A percentile compares a stretch with the other conserved stretches of the same genome.
Evolutionary conservation across 208 protist genomes (phyloP).

Genomic region (Novymonas esmeraldas): DNA sequence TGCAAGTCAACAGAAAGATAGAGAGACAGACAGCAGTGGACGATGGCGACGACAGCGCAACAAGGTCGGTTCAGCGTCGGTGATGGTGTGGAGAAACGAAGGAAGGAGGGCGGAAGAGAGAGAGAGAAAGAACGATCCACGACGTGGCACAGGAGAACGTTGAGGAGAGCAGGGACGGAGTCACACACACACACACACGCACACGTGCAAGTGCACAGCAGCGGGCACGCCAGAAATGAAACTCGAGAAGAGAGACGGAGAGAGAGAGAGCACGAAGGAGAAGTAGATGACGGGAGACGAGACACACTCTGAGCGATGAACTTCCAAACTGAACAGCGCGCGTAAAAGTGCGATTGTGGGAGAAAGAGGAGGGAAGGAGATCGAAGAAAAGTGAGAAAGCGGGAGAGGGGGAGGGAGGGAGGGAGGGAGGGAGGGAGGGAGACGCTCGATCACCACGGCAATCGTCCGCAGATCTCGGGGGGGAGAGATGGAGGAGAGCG

Average conservation of each 20-base stretch:
- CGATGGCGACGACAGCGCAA: background rate
- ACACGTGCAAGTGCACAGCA: background rate
- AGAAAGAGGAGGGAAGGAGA: background rate
- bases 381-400: background rate
- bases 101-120: background rate
- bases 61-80: background rate
- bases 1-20: background rate
- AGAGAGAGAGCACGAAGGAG: background rate
- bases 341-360: too few relatives aligned
- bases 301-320: too few relatives aligned
- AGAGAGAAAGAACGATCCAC: background rate
- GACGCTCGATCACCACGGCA: conserved; percentile 2
- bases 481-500: background rate
- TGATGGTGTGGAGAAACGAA: background rate
- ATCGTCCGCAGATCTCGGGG: background rate
- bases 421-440: background rate
- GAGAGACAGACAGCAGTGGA: background rate
- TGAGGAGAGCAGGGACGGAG: background rate
- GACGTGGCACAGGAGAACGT: background rate
- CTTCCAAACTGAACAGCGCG: too few relatives aligned
- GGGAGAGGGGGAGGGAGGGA: background rate
- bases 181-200: background rate
- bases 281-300: background rate
- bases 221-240: background rate
- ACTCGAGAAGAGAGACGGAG: too few relatives aligned